These are phyloP conservation scores for Penicillium sp. DNA, from an alignment of 2,329 filamentous ascomycete species.

Conservation along the genomic window DNA sequence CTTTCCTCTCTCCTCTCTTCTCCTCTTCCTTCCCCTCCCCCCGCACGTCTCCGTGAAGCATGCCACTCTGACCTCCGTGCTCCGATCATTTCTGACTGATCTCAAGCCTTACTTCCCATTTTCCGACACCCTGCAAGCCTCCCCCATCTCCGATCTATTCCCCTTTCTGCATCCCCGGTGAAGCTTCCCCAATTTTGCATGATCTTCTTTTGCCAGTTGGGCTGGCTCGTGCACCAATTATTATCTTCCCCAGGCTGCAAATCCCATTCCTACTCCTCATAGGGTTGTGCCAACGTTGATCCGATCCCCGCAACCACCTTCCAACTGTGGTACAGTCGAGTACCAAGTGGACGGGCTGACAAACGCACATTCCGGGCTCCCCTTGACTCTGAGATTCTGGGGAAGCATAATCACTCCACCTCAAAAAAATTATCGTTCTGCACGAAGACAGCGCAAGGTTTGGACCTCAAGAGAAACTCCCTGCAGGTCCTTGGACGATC, in stretches of 20 bases:
- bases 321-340: neutral
- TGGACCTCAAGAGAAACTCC: neutral
- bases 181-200: conserved; percentile 23
- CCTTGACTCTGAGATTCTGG: neutral
- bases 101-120: neutral
- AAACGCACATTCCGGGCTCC: conserved; percentile 11
- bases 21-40: neutral
- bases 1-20: neutral
- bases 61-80: conserved; percentile 3
- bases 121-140: too few relatives aligned
- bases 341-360: conserved; percentile 4
- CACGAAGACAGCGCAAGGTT: neutral
- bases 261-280: conserved; percentile 12
- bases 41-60: conserved; percentile 7
- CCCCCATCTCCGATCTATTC: conserved; percentile 4
- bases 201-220: neutral
- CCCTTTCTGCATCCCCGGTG: conserved; percentile 32
- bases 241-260: neutral
- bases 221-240: conserved; percentile 14
- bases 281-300: conserved; percentile 11
- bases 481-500: conserved; percentile 10
- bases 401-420: neutral
- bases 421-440: neutral
- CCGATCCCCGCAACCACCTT: conserved; percentile 14
- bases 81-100: conserved; percentile 1